These are phyloP conservation scores for Hirsutella thompsonii DNA, from an alignment of 2,329 filamentous ascomycete species.

Conservation along the genomic window DNA sequence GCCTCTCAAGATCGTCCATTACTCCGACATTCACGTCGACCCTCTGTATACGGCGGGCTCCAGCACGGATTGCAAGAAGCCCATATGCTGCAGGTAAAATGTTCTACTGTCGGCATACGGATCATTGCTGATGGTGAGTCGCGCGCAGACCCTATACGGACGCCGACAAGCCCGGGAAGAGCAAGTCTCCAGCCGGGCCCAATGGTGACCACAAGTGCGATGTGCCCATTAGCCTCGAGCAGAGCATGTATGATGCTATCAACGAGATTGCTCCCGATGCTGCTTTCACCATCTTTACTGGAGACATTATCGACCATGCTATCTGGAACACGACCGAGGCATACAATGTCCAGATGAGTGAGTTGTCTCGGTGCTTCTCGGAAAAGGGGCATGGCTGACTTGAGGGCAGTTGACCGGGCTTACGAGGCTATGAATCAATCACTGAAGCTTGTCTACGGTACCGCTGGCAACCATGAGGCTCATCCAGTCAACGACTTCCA, in stretches of 20 bases:
- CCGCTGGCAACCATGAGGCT: constrained; percentile 43
- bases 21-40: constrained; percentile 48
- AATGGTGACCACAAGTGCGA: constrained; percentile 43
- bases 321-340: constrained; percentile 30
- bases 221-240: constrained; percentile 33
- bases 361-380: constrained; percentile 1
- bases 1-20: constrained; percentile 42
- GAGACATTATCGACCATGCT: constrained; percentile 42
- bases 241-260: constrained; percentile 42
- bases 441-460: constrained; percentile 33
- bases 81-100: constrained; percentile 41
- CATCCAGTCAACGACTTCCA: constrained; percentile 37
- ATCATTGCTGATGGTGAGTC: constrained; percentile 1
- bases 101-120: not conserved
- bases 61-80: constrained; percentile 41
- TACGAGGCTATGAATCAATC: constrained; percentile 30
- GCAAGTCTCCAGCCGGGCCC: constrained; percentile 33
- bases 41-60: constrained; percentile 38
- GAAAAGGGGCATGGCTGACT: not conserved
- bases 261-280: constrained; percentile 29
- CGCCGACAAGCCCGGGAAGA: constrained; percentile 33
- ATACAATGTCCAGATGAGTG: constrained; percentile 18
- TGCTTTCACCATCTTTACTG: constrained; percentile 44
- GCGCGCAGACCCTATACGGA: constrained; percentile 27
- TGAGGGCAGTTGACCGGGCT: constrained; percentile 24